These are phyloP conservation scores for Coemansia sp. DNA, from an alignment of 192 early-diverging fungal species.

Conservation along the genomic window DNA sequence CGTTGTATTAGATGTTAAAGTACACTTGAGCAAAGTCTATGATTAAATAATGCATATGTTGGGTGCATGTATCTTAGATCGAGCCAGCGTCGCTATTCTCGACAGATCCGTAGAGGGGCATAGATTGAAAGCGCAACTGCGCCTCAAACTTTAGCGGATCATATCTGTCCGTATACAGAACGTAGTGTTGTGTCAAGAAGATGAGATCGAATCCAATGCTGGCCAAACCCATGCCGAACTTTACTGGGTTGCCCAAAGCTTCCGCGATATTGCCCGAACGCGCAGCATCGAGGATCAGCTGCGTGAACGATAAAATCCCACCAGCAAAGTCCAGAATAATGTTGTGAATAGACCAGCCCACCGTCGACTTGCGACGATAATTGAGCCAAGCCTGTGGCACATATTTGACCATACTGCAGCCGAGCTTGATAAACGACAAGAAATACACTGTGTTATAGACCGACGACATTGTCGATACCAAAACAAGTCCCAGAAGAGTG, in stretches of 20 bases:
- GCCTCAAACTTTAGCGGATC: conserved; percentile 29
- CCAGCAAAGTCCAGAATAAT: conserved; percentile 89
- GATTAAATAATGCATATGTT: neutral
- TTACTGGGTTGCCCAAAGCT: conserved; percentile 66
- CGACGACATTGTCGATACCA: conserved; percentile 16
- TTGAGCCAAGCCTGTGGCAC: conserved; percentile 78
- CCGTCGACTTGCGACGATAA: conserved; percentile 72
- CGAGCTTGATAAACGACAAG: conserved; percentile 79
- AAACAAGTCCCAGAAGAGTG: conserved; percentile 12
- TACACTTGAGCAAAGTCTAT: conserved; percentile 5
- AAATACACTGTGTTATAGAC: conserved; percentile 71
- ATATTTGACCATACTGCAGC: conserved; percentile 81
- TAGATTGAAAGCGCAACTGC: conserved; percentile 6
- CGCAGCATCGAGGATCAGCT: conserved; percentile 76
- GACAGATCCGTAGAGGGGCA: conserved; percentile 32
- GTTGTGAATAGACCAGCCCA: conserved; percentile 90
- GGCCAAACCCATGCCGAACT: conserved; percentile 78
- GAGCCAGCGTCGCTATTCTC: conserved; percentile 26
- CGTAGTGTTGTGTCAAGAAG: conserved; percentile 85
- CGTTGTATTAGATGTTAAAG: neutral
- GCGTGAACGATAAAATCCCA: conserved; percentile 74
- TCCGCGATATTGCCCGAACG: conserved; percentile 58
- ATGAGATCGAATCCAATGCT: conserved; percentile 82
- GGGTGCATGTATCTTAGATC: neutral
- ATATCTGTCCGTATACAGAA: conserved; percentile 62